Evolutionary conservation across 345 rosid species (phyloP).

Genomic region (Murraya koenigii): DNA sequence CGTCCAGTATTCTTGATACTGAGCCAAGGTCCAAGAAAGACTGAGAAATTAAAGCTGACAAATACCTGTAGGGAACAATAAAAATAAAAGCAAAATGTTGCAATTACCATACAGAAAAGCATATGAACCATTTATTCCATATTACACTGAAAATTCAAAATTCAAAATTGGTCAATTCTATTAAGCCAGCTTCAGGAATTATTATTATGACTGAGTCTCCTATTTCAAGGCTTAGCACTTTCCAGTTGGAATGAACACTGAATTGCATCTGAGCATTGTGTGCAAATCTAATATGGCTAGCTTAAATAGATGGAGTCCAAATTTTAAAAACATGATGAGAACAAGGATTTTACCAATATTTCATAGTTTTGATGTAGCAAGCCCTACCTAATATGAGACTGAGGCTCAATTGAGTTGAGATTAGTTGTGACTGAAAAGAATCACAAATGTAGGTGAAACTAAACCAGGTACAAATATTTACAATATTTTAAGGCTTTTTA

Average conservation of each 20-base stretch:
- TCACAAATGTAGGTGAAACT: neutral
- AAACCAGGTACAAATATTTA: neutral
- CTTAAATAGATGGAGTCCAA: neutral
- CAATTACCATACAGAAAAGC: neutral
- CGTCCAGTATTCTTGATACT: conserved; percentile 85
- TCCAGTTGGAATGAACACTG: neutral
- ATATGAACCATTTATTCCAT: neutral
- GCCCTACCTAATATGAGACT: neutral
- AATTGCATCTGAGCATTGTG: neutral
- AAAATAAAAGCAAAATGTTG: conserved; percentile 11
- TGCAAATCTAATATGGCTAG: neutral
- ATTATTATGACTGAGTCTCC: neutral
- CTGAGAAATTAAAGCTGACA: conserved; percentile 91
- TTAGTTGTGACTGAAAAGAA: neutral
- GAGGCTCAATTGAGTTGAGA: neutral
- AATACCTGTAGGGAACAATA: conserved; percentile 56
- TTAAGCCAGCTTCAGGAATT: neutral
- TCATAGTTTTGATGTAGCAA: neutral
- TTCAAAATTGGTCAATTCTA: neutral
- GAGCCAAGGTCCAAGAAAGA: conserved; percentile 98
- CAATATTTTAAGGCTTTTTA: neutral
- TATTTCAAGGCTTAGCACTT: neutral
- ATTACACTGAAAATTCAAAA: neutral
- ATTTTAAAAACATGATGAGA: neutral
- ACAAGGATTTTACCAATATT: neutral